These are phyloP conservation scores for Marsdenia floribunda DNA, from an alignment of 257 asterid genomes.

Conservation along the genomic window DNA sequence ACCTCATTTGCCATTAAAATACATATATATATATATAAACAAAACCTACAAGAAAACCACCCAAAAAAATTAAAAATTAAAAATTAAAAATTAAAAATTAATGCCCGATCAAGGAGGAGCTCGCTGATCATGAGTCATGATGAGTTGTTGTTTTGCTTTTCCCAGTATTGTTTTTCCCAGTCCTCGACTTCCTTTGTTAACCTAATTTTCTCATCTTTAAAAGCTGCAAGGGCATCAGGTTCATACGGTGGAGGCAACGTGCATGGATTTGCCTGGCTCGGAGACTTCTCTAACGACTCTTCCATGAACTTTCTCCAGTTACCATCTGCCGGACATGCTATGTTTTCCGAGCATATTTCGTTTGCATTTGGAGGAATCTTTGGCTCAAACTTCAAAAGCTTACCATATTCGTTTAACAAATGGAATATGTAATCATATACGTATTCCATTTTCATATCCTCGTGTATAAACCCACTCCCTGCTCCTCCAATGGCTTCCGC, in stretches of 20 bases:
- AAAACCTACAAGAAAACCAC: neutral
- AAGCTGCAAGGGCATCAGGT: slow-evolving; percentile 36
- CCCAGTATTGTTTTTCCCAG: slow-evolving; percentile 69
- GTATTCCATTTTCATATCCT: slow-evolving; percentile 68
- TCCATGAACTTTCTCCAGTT: slow-evolving; percentile 61
- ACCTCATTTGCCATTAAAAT: neutral
- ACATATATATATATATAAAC: neutral
- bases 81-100: too few species aligned
- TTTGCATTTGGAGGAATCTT: slow-evolving; percentile 43
- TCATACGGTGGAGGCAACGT: slow-evolving; percentile 62
- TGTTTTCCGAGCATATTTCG: slow-evolving; percentile 60
- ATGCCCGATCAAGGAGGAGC: neutral
- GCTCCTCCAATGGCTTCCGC: slow-evolving; percentile 70
- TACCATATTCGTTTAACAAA: slow-evolving; percentile 64
- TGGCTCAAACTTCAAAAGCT: slow-evolving; percentile 63
- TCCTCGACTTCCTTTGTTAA: slow-evolving; percentile 55
- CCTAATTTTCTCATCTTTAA: slow-evolving; percentile 35
- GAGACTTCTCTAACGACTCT: slow-evolving; percentile 61
- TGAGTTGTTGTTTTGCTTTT: slow-evolving; percentile 23
- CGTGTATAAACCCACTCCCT: slow-evolving; percentile 68
- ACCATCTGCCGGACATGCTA: slow-evolving; percentile 54
- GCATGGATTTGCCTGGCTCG: slow-evolving; percentile 58
- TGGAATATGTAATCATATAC: slow-evolving; percentile 77
- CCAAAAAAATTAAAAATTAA: too few species aligned
- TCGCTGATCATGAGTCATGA: too few species aligned